Evolutionary conservation across 2,329 filamentous ascomycete species (phyloP), one percentile per base, ranked within the genome.

Genomic region (Onygenales sp.): DNA sequence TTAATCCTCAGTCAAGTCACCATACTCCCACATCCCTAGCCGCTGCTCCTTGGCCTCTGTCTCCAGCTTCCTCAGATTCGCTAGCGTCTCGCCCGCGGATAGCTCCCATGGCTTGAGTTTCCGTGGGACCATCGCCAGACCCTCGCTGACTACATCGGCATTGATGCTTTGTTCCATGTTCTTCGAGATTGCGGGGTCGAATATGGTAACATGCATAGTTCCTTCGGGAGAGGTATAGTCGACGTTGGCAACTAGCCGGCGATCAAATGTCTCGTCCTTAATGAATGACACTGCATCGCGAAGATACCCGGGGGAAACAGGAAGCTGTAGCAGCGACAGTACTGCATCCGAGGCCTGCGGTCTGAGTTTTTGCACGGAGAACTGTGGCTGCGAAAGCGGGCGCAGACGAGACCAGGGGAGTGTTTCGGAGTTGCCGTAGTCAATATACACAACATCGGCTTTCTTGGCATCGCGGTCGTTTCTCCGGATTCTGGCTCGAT

Each of bases 1-100:
- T 57, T 83, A 90, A 66, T 95, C 89, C 75, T 95, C 91, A 11
- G 89, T 95, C 66, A 95, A 79, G 69, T 97, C 93, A 61, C 93
- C 93, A 72, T 97, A 98, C 79, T 98, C 93, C 91, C 92, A 98
- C 81, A 95, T 93, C 43, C 93, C 93, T 60, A 83, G 78, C 58
- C 90, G 82, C 54, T 84, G 83, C 53, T 81, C 76, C 80, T 94
- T 95, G 4, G 92, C 92, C 69, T 85, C 78, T 38, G 79, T 77
- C 76, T 95, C 86, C 50, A 86, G 81, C 69, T 86, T 80, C 65
- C 81, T 84, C 57, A 96, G 74, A 61, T 81, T 81, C 69, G 83
- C 81, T 58, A 95, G 72, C 43, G 90, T 82, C 36, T 87, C 79
- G 54, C 80, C 79, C 45, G 88, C 87, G 7, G 82, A 83, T 55